These are phyloP conservation scores for Aphanocladium album DNA, from an alignment of 2,329 filamentous ascomycete species.

Conservation along the genomic window DNA sequence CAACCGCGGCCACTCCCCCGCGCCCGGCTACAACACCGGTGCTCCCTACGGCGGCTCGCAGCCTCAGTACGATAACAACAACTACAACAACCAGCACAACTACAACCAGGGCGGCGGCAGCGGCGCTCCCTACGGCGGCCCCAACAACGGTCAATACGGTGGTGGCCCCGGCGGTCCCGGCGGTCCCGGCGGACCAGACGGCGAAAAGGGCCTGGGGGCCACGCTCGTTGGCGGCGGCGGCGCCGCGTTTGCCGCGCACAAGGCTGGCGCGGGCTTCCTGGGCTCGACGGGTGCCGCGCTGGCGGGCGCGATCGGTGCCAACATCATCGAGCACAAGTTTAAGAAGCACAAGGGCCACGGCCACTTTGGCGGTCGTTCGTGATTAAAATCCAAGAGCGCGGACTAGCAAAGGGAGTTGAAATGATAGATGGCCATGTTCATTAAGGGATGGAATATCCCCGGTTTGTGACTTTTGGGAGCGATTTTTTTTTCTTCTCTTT, in stretches of 20 bases:
- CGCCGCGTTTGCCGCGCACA: conserved; percentile 50
- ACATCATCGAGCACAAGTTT: conserved; percentile 41
- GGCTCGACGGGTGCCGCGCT: conserved; percentile 47
- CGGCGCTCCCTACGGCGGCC: conserved; percentile 17
- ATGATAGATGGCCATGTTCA: not conserved
- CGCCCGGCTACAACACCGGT: conserved; percentile 21
- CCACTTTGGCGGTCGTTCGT: conserved; percentile 16
- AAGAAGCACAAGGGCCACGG: conserved; percentile 33
- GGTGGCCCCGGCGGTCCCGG: conserved; percentile 22
- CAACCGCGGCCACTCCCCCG: conserved; percentile 16
- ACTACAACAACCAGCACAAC: conserved; percentile 19
- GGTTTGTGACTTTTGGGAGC: not conserved
- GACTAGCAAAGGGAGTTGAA: too few species aligned
- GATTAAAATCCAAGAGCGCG: too few species aligned
- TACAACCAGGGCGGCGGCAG: conserved; percentile 22
- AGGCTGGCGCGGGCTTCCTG: conserved; percentile 47
- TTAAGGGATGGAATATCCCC: too few species aligned
- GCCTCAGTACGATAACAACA: conserved; percentile 17
- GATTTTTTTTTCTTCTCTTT: not conserved
- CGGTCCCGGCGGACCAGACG: conserved; percentile 28
- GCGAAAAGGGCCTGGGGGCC: conserved; percentile 52
- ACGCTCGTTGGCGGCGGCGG: conserved; percentile 48
- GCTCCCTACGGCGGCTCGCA: conserved; percentile 24
- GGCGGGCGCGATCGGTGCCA: conserved; percentile 51
- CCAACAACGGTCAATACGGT: conserved; percentile 16